Evolutionary conservation across 192 early-diverging fungal genomes (phyloP).

Genomic region (Entomortierella parvispora): DNA sequence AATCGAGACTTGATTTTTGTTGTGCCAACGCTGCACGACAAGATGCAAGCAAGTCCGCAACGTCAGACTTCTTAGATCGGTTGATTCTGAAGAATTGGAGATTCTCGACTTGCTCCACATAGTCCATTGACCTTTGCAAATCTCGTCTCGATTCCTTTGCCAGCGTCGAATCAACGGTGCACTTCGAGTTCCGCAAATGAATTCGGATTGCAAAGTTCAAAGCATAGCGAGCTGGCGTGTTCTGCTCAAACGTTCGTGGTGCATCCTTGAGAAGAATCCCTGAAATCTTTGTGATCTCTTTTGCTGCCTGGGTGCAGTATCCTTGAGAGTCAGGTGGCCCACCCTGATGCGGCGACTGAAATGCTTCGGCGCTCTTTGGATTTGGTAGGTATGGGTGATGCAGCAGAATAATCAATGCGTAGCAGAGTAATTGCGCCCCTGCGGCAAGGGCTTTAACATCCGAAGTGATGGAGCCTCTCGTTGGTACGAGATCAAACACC

Average conservation of each 20-base stretch:
- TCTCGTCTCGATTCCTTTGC: conserved; percentile 43
- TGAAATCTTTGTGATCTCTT: conserved; percentile 47
- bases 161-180: conserved; percentile 12
- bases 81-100: conserved; percentile 49
- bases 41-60: conserved; percentile 33
- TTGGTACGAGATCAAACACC: conserved; percentile 29
- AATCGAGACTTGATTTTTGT: conserved; percentile 44
- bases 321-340: conserved; percentile 37
- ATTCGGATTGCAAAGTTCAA: conserved; percentile 50
- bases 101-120: conserved; percentile 40
- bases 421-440: conserved; percentile 41
- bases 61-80: conserved; percentile 38
- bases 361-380: conserved; percentile 44
- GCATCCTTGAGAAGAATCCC: conserved; percentile 39
- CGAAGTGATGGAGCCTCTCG: conserved; percentile 36
- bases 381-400: conserved; percentile 49
- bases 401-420: conserved; percentile 44
- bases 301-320: conserved; percentile 48
- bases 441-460: conserved; percentile 24
- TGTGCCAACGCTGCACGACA: conserved; percentile 45
- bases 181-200: conserved; percentile 46
- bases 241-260: conserved; percentile 40
- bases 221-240: conserved; percentile 41
- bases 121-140: conserved; percentile 50
- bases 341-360: conserved; percentile 18